Evolutionary conservation across 345 rosid genomes (phyloP), one percentile per base, ranked within the genome.

Genomic region (Passiflora organensis): DNA sequence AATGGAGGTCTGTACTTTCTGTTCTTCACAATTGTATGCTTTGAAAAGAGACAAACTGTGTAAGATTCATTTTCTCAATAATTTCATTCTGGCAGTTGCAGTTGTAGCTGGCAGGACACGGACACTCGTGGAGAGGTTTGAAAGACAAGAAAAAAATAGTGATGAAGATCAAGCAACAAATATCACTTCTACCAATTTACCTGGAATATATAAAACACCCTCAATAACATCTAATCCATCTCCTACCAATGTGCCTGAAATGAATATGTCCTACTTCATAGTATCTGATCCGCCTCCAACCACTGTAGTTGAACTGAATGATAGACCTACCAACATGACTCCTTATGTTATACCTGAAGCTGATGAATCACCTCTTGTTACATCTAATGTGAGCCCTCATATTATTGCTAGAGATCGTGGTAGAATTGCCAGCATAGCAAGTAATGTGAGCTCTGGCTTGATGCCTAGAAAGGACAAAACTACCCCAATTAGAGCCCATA

Each of bases 71-170:
- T 48, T 16, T 22, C 53, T 61, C 21, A 48, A 44, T 65, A 51
- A 56, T 66, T 50, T 32, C 62, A 36, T 62, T 60, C 61, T 80
- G 71, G 81, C 84, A 93, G 99, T 89, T 73, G 94, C 91, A 36
- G 91, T 89, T 55, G 85, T 86, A 63, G 73, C 68, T 12, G 99
- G 99, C 69, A 77, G 95, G 73, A 93, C 95, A 5, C 96, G 99
- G 38, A 43, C 82, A 43, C 78, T 93, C 65, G 99, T 93, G 51
- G 99, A 89, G 79, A 86, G 73, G 74, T 93, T 93, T 79, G 99
- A 93, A 78, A 76, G 76, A 73, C 67, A 76, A 64, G 89, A 87
- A 55, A 78, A 44, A 55, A 36, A 64, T 25, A 62, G 21, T 61
- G 48, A 51, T 59, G 84, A 75, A 64, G 80, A 78, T 63, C 73